Percentiles rank a stretch among this genome's conserved stretches.
Evolutionary conservation across 2,329 filamentous ascomycete genomes (phyloP).

Genomic region (Zalaria obscura): DNA sequence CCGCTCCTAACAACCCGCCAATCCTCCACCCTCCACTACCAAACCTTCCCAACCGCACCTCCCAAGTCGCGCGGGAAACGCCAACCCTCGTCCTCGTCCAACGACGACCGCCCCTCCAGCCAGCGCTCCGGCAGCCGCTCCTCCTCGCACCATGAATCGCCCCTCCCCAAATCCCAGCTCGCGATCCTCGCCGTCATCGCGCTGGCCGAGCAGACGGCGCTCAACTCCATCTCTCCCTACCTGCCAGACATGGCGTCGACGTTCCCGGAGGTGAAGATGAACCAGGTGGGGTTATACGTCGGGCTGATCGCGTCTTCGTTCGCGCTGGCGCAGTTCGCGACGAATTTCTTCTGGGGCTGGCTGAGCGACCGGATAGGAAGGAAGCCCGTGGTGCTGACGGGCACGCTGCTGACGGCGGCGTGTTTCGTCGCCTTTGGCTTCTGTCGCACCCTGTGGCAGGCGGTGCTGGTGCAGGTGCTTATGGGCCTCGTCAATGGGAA

Average conservation of each 20-base stretch:
- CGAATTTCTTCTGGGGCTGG: constrained; percentile 86
- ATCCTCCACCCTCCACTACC: constrained; percentile 53
- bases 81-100: constrained; percentile 24
- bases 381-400: constrained; percentile 69
- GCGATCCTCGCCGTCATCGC: constrained; percentile 76
- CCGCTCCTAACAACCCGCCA: constrained; percentile 9
- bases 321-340: constrained; percentile 79
- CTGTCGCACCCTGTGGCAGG: constrained; percentile 68
- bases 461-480: constrained; percentile 68
- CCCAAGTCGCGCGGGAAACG: constrained; percentile 37
- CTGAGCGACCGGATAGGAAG: constrained; percentile 65
- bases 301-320: constrained; percentile 84
- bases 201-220: constrained; percentile 83
- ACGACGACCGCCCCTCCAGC: constrained; percentile 12
- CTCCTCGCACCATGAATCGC: constrained; percentile 42
- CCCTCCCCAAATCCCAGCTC: constrained; percentile 71
- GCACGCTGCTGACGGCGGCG: constrained; percentile 65
- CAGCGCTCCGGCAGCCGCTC: constrained; percentile 18
- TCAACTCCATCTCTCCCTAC: constrained; percentile 94
- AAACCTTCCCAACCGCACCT: constrained; percentile 66
- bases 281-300: constrained; percentile 71
- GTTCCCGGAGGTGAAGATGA: constrained; percentile 64
- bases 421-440: constrained; percentile 85
- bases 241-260: constrained; percentile 80
- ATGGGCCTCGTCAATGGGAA: constrained; percentile 96